These are phyloP conservation scores for Lipomyces sp. DNA, from an alignment of 805 yeast genomes.

Conservation along the genomic window DNA sequence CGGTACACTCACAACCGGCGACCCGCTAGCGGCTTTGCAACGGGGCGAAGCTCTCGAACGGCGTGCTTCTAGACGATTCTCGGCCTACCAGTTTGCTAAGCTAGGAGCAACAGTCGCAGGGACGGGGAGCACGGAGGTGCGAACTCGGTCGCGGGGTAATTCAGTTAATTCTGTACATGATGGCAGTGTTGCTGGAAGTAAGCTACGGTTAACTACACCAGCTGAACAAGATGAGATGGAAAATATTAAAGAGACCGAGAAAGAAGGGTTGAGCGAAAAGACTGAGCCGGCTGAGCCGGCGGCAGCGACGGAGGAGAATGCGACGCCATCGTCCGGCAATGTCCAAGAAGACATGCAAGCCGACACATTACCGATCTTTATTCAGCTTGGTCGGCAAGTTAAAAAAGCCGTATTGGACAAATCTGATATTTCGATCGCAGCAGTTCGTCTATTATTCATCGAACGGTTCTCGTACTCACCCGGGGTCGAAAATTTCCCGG, in stretches of 20 bases:
- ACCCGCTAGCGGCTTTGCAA: constrained; percentile 78
- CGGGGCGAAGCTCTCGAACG: constrained; percentile 83
- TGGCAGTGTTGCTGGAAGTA: constrained; percentile 8
- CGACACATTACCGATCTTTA: constrained; percentile 37
- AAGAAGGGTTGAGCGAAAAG: not conserved
- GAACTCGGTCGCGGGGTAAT: constrained; percentile 10
- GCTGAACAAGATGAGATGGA: not conserved
- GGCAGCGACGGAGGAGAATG: not conserved
- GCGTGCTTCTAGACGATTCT: constrained; percentile 89
- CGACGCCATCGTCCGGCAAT: not conserved
- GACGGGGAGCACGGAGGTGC: constrained; percentile 17
- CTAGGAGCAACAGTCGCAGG: constrained; percentile 44
- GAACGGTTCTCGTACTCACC: constrained; percentile 89
- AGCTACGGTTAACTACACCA: not conserved
- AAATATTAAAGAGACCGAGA: not conserved
- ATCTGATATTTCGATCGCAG: constrained; percentile 52
- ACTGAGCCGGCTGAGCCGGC: not conserved
- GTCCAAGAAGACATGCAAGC: not conserved
- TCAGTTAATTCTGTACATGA: constrained; percentile 15
- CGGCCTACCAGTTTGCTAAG: constrained; percentile 90
- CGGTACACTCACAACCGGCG: constrained; percentile 43
- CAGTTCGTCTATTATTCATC: constrained; percentile 72
- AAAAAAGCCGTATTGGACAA: constrained; percentile 39
- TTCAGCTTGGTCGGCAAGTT: constrained; percentile 47
- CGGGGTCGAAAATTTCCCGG: constrained; percentile 72